Conservation (phyloP, 345 rosid genomes). For the Diplotaxis tenuifolia region DNA sequence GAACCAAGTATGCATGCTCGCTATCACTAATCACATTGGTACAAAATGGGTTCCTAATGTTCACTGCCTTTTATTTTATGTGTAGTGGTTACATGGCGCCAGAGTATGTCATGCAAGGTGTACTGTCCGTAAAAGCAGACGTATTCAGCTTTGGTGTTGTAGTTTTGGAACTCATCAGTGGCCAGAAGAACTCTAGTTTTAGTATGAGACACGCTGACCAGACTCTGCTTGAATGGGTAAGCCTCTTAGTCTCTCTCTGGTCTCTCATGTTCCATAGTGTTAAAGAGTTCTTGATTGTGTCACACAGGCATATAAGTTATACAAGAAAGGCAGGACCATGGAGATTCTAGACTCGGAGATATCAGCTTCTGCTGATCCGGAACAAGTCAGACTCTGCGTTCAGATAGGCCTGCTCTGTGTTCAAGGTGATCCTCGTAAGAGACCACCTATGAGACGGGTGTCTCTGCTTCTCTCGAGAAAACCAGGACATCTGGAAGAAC, state of each 20-base stretch:
- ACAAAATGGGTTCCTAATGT: neutral
- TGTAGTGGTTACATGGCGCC: slow-evolving; percentile 98
- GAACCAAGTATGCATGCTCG: slow-evolving; percentile 89
- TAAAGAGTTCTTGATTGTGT: neutral
- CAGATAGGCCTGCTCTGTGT: slow-evolving; percentile 82
- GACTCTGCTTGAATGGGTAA: slow-evolving; percentile 93
- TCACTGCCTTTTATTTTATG: neutral
- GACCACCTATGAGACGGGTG: slow-evolving; percentile 72
- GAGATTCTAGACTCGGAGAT: slow-evolving; percentile 65
- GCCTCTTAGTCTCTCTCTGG: slow-evolving; percentile 11
- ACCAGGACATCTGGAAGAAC: slow-evolving; percentile 59
- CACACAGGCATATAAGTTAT: slow-evolving; percentile 69
- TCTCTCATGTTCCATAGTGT: neutral
- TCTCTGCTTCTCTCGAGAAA: slow-evolving; percentile 65
- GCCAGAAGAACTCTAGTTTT: slow-evolving; percentile 69
- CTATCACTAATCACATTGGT: neutral
- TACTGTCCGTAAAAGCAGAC: slow-evolving; percentile 77
- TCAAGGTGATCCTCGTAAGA: slow-evolving; percentile 67
- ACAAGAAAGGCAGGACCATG: slow-evolving; percentile 65
- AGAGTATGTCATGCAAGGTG: slow-evolving; percentile 85
- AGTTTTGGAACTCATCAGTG: slow-evolving; percentile 81
- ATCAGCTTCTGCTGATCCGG: slow-evolving; percentile 48
- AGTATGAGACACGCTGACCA: slow-evolving; percentile 45
- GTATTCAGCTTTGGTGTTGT: slow-evolving; percentile 97
- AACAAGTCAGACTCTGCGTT: slow-evolving; percentile 64